phyloP scores from a whole-genome alignment of 1,284 basidiomycete genomes.

The Naganishia albida region DNA sequence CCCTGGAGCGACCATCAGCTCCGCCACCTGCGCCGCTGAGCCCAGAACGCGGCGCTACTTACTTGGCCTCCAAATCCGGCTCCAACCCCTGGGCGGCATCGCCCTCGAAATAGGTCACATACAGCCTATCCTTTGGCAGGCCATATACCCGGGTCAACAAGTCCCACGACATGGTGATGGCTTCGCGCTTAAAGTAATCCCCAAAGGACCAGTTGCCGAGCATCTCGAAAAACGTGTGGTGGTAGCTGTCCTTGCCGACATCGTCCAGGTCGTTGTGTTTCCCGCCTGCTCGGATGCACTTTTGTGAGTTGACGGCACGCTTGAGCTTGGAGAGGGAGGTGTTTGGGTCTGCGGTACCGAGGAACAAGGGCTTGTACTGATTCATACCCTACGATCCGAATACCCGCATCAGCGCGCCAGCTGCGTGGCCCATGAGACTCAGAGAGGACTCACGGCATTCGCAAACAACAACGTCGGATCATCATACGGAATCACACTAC shows the following conservation, averaged over 20 bases:
- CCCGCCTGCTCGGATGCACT: constrained; percentile 96
- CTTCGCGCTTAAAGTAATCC: constrained; percentile 99
- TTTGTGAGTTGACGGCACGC: constrained; percentile 94
- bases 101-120: constrained; percentile 98
- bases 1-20: constrained; percentile 50
- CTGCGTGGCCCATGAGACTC: no score
- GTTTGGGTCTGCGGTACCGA: constrained; percentile 92
- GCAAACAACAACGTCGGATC: constrained; percentile 96
- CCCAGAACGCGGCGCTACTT: constrained; percentile 29
- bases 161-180: constrained; percentile 90
- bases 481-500: constrained; percentile 92
- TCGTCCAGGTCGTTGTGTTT: constrained; percentile 99
- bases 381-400: constrained; percentile 74
- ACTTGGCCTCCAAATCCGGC: constrained; percentile 79
- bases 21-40: neutral
- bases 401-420: constrained; percentile 18
- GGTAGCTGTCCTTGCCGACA: constrained; percentile 77
- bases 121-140: constrained; percentile 85
- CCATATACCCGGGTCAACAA: constrained; percentile 82
- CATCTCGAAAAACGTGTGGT: constrained; percentile 99
- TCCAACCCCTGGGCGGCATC: constrained; percentile 82
- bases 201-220: constrained; percentile 99
- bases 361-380: constrained; percentile 96
- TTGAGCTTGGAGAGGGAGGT: constrained; percentile 84
- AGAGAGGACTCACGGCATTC: constrained; percentile 75